These are phyloP conservation scores for Saxophila tyrrhenica DNA, from an alignment of 495 filamentous ascomycete genomes.

Conservation along the genomic window DNA sequence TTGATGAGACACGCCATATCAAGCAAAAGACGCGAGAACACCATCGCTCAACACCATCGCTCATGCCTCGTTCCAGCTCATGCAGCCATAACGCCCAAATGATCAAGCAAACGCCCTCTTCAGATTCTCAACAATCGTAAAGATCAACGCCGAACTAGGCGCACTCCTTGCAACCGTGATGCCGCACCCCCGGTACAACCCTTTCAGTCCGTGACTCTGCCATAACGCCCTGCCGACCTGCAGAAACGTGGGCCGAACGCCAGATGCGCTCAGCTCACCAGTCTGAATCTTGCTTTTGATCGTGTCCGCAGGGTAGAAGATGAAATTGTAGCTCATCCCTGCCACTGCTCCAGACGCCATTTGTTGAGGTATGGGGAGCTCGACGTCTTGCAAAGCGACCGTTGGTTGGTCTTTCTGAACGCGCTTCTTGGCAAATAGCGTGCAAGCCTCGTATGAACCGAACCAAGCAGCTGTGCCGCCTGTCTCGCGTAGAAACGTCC, in stretches of 20 bases:
- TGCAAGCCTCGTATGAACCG: conserved; percentile 75
- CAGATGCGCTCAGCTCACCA: conserved; percentile 45
- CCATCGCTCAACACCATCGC: not conserved
- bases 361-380: conserved; percentile 57
- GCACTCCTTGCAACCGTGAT: conserved; percentile 81
- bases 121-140: conserved; percentile 66
- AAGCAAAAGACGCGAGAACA: too few species aligned
- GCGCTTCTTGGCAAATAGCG: conserved; percentile 43
- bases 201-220: conserved; percentile 66
- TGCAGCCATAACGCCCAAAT: not conserved
- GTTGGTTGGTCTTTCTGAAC: not conserved
- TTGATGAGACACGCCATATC: too few species aligned
- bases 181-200: conserved; percentile 86
- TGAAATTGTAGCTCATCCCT: conserved; percentile 87
- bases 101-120: conserved; percentile 8
- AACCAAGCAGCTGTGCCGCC: conserved; percentile 95
- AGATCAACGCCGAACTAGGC: conserved; percentile 95
- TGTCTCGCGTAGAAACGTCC: conserved; percentile 86
- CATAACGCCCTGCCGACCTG: conserved; percentile 58
- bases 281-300: conserved; percentile 97
- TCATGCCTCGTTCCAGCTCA: not conserved
- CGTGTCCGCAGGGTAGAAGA: conserved; percentile 94
- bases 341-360: conserved; percentile 80
- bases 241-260: conserved; percentile 49
- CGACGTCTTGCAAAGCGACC: conserved; percentile 5